These are phyloP conservation scores for Daldinia sp. DNA, from an alignment of 2,329 filamentous ascomycete species.

Conservation along the genomic window DNA sequence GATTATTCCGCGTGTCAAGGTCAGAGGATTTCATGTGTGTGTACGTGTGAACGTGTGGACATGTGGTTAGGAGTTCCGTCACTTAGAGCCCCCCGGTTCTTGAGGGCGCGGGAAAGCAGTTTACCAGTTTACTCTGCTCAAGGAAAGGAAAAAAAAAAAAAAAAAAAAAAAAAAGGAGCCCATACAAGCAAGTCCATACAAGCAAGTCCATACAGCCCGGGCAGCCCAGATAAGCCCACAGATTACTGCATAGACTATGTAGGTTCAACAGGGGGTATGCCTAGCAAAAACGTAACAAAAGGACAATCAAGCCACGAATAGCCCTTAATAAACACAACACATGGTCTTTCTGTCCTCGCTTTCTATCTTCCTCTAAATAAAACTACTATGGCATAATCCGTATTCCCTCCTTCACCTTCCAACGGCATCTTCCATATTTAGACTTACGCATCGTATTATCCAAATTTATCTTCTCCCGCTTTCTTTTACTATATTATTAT, in stretches of 20 bases:
- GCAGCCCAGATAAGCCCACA: constrained; percentile 2
- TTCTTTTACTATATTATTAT: neutral
- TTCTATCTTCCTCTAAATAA: neutral
- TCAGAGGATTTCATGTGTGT: constrained; percentile 25
- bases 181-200: no score
- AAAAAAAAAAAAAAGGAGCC: constrained; percentile 4
- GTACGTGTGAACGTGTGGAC: constrained; percentile 16
- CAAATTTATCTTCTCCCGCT: neutral
- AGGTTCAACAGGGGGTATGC: constrained; percentile 13
- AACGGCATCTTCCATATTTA: neutral
- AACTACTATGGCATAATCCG: neutral
- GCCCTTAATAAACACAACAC: constrained; percentile 29
- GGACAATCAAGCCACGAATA: constrained; percentile 30
- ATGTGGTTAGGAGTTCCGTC: constrained; percentile 34
- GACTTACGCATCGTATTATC: neutral
- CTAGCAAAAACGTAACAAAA: constrained; percentile 15
- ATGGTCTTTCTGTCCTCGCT: constrained; percentile 23
- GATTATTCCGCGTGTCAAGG: constrained; percentile 38
- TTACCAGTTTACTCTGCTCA: neutral
- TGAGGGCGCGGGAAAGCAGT: constrained; percentile 9
- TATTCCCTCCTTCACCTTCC: neutral
- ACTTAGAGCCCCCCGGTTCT: constrained; percentile 3
- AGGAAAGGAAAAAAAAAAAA: neutral
- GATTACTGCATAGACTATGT: constrained; percentile 12
- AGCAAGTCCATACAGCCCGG: no score